Conservation (phyloP, 2,329 filamentous ascomycete genomes). For the Daldinia sp. region DNA sequence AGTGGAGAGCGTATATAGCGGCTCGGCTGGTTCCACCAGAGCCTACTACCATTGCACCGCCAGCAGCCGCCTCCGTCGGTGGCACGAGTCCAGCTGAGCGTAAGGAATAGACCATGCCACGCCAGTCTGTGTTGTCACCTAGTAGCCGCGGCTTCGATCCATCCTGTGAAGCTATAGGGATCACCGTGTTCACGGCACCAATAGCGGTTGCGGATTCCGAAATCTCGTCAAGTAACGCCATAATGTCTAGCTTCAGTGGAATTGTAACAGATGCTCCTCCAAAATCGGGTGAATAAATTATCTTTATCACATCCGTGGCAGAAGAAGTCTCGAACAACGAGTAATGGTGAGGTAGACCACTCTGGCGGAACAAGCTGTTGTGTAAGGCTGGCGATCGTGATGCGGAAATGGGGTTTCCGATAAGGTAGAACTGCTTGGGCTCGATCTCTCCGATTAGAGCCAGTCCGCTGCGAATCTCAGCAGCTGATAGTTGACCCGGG, state of each 20-base stretch:
- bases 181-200: constrained; percentile 93
- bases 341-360: constrained; percentile 88
- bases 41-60: constrained; percentile 82
- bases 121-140: constrained; percentile 96
- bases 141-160: constrained; percentile 64
- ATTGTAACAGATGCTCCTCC: constrained; percentile 97
- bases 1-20: constrained; percentile 86
- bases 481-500: constrained; percentile 89
- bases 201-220: constrained; percentile 82
- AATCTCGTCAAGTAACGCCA: constrained; percentile 80
- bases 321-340: constrained; percentile 75
- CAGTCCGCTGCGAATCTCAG: constrained; percentile 83
- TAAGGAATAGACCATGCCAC: constrained; percentile 85
- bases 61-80: constrained; percentile 46
- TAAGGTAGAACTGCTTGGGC: constrained; percentile 81
- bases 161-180: constrained; percentile 60
- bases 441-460: constrained; percentile 81
- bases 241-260: constrained; percentile 89
- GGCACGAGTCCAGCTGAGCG: constrained; percentile 69
- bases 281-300: constrained; percentile 77
- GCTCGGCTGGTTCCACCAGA: constrained; percentile 92
- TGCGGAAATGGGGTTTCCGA: constrained; percentile 83
- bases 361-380: constrained; percentile 79
- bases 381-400: constrained; percentile 90
- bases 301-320: constrained; percentile 64